Conservation (phyloP, 805 yeast species). For the Metschnikowia matae region DNA sequence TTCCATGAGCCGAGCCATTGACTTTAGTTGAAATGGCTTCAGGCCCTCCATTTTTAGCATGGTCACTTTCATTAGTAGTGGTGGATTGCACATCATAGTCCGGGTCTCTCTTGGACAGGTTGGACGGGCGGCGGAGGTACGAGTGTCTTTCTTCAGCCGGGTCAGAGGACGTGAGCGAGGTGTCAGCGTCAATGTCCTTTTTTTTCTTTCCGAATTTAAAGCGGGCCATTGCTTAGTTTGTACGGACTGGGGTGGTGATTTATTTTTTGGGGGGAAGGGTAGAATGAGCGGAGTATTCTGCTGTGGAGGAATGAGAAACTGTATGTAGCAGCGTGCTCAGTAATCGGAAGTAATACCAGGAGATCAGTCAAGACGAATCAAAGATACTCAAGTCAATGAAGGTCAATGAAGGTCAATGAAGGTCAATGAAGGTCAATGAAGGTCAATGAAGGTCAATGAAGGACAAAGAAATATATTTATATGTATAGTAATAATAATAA, state of each 20-base stretch:
- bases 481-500: no score
- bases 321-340: neutral
- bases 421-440: no score
- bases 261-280: neutral
- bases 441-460: no score
- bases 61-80: neutral
- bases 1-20: constrained; percentile 1
- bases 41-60: neutral
- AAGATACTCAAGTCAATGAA: no score
- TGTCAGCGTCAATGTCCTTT: constrained; percentile 25
- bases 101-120: constrained; percentile 11
- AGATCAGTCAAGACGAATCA: no score
- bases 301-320: neutral
- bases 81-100: constrained; percentile 1
- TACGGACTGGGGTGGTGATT: neutral
- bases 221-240: constrained; percentile 42
- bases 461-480: no score
- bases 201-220: constrained; percentile 54
- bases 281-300: neutral
- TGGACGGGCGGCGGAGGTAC: constrained; percentile 16
- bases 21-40: neutral
- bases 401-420: no score
- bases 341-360: no score
- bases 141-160: constrained; percentile 9
- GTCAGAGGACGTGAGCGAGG: constrained; percentile 13